Conservation (phyloP, 495 filamentous ascomycete genomes). For the Penicillium turbatum region DNA sequence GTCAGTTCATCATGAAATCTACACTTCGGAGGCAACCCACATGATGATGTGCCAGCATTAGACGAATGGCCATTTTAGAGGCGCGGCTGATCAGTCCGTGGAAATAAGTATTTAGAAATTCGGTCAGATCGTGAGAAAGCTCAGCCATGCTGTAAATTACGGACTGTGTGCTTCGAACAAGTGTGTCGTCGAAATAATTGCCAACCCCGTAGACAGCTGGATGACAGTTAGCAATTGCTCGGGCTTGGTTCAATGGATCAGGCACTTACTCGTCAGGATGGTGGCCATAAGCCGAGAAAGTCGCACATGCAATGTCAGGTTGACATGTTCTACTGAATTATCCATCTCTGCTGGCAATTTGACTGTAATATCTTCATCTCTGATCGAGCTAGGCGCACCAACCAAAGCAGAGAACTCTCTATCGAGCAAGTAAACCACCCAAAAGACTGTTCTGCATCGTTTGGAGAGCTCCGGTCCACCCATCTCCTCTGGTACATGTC, state of each 20-base stretch:
- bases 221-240: not conserved
- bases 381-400: conserved; percentile 33
- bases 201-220: conserved; percentile 30
- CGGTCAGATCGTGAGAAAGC: conserved; percentile 26
- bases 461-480: conserved; percentile 23
- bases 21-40: conserved; percentile 8
- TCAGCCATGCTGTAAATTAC: conserved; percentile 27
- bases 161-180: conserved; percentile 29
- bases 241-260: too few relatives aligned
- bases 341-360: conserved; percentile 26
- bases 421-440: conserved; percentile 40
- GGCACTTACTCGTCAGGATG: conserved; percentile 26
- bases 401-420: conserved; percentile 35
- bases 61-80: conserved; percentile 29
- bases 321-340: conserved; percentile 25
- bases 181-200: conserved; percentile 22
- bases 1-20: not conserved
- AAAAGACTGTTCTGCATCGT: conserved; percentile 35
- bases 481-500: conserved; percentile 29
- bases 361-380: conserved; percentile 39
- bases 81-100: conserved; percentile 28
- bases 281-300: conserved; percentile 28
- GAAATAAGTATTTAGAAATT: conserved; percentile 25
- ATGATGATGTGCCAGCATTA: conserved; percentile 33
- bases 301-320: conserved; percentile 29